Percentiles rank a stretch among this genome's conserved stretches.
Evolutionary conservation across 495 filamentous ascomycete genomes (phyloP).

Genomic region (Parathielavia hyrcaniae): DNA sequence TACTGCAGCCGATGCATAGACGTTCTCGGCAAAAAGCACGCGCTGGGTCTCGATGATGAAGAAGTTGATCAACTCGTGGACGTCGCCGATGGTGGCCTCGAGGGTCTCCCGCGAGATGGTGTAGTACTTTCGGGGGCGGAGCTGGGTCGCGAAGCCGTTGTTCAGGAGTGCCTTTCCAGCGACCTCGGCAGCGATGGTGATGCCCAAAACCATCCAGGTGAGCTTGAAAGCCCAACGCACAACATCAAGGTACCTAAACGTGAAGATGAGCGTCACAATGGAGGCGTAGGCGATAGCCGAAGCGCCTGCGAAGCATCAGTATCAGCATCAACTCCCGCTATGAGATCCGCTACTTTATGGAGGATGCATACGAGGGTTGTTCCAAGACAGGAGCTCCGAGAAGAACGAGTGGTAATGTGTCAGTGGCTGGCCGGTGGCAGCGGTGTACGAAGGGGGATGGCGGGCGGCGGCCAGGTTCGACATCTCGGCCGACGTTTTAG

Average conservation of each 20-base stretch:
- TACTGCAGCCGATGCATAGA: slow-evolving; percentile 73
- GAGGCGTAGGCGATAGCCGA: slow-evolving; percentile 77
- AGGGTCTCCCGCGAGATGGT: slow-evolving; percentile 80
- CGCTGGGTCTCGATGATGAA: slow-evolving; percentile 95
- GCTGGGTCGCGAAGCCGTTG: slow-evolving; percentile 72
- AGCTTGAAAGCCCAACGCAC: slow-evolving; percentile 84
- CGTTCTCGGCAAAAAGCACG: slow-evolving; percentile 90
- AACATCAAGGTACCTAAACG: slow-evolving; percentile 81
- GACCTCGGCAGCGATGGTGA: slow-evolving; percentile 70
- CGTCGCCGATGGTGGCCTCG: slow-evolving; percentile 71
- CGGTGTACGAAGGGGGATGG: slow-evolving; percentile 57
- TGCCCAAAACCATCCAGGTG: slow-evolving; percentile 57
- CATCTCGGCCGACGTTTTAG: slow-evolving; percentile 67
- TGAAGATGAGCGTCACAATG: slow-evolving; percentile 74
- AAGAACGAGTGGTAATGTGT: slow-evolving; percentile 97
- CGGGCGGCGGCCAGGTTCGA: slow-evolving; percentile 67
- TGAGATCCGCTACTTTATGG: slow-evolving; percentile 15
- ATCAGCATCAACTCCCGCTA: slow-evolving; percentile 50
- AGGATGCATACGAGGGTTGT: slow-evolving; percentile 44
- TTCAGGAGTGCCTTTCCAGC: slow-evolving; percentile 68
- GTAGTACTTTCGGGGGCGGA: slow-evolving; percentile 89
- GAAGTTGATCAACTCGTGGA: slow-evolving; percentile 93
- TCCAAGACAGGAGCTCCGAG: slow-evolving; percentile 71
- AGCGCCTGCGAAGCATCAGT: slow-evolving; percentile 48
- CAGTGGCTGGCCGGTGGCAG: slow-evolving; percentile 79